Evolutionary conservation across 306 rosid species (phyloP), one percentile per base, ranked within the genome.

Genomic region (Myrica gale): DNA sequence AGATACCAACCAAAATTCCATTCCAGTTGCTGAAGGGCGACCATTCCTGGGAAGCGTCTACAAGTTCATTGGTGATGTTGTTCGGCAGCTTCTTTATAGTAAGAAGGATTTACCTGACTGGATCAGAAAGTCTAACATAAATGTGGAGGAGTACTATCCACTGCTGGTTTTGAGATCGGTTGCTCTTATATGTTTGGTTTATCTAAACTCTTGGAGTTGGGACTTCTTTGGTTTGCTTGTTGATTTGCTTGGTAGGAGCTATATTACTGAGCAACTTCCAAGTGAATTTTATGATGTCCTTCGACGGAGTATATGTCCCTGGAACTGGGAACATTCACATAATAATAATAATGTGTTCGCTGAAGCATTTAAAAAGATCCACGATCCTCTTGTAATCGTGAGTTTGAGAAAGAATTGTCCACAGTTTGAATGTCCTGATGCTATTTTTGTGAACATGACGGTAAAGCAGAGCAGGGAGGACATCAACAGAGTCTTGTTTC

Each of bases 321-420:
- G 51, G 72, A 79, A 51, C 58, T 50, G 51, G 72, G 77, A 51
- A 7, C 50, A 6, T 58, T 5, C 21, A 7, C 43, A 3, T 71
- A 56, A 50, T 10, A 58, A 66, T 32, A 44, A 82, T 41, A 67
- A 78, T 23, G 83, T 68, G 72, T 63, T 84, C 46, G 93, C 90
- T 1, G 76, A 72, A 71, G 90, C 89, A 46, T 84, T 91, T 66
- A 76, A 77, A 69, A 32, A 63, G 73, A 68, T 86, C 48, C 86
- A 55, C 65, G 84, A 91, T 80, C 84, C 90, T 43, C 74, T 91
- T 79, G 88, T 89, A 3, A 68, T 85, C 78, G 90, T 79, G 26
- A 72, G 78, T 48, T 78, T 81, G 44, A 51, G 71, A 51, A 39
- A 68, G 43, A 71, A 71, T 53, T 41, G 72, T 63, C 8, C 79